These are phyloP conservation scores for Aspergillus ochraceoroseus DNA, from an alignment of 2,329 filamentous ascomycete species.

Conservation along the genomic window DNA sequence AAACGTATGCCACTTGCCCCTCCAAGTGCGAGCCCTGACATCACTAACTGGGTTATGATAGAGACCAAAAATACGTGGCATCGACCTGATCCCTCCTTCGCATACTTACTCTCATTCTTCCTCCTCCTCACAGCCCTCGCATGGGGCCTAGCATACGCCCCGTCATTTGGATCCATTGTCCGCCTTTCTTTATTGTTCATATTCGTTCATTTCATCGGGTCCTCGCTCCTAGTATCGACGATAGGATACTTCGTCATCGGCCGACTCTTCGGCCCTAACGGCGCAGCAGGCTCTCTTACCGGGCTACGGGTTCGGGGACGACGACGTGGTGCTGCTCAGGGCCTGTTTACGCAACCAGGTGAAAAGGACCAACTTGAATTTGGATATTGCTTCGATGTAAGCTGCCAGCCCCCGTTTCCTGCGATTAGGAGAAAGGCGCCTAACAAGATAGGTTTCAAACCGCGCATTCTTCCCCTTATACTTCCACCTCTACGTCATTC, in stretches of 20 bases:
- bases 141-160: conserved; percentile 56
- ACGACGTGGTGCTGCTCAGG: conserved; percentile 48
- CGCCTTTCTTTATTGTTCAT: conserved; percentile 49
- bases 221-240: conserved; percentile 56
- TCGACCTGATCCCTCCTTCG: conserved; percentile 64
- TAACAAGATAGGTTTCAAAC: conserved; percentile 51
- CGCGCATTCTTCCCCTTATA: conserved; percentile 64
- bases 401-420: conserved; percentile 19
- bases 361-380: conserved; percentile 60
- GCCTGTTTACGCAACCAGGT: conserved; percentile 55
- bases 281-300: conserved; percentile 41
- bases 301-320: conserved; percentile 47
- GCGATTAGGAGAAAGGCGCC: not conserved
- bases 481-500: conserved; percentile 61
- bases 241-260: conserved; percentile 62
- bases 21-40: no score
- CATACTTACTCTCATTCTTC: conserved; percentile 64
- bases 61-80: conserved; percentile 69
- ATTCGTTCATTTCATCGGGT: conserved; percentile 57
- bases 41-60: no score
- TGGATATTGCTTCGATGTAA: conserved; percentile 66
- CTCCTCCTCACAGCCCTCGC: conserved; percentile 52
- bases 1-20: conserved; percentile 38
- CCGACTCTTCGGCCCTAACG: conserved; percentile 55
- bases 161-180: conserved; percentile 45